phyloP scores from a whole-genome alignment of 441 rosid genomes.

The Biscutella laevigata region DNA sequence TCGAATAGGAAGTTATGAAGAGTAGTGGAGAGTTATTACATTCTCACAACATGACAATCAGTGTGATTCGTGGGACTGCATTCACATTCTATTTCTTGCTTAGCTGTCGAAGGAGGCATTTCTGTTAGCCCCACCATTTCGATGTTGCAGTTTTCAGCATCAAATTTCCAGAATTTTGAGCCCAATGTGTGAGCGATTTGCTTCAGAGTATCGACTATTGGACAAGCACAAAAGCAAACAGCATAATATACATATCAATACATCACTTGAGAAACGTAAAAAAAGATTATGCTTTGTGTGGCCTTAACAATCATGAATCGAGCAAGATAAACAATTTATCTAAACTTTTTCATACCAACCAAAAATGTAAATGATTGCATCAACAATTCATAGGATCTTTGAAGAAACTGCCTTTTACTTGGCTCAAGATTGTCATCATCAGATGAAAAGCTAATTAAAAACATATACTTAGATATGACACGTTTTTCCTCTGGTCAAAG shows the following conservation, averaged over 20 bases:
- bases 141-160: slow-evolving; percentile 42
- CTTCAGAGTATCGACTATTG: slow-evolving; percentile 48
- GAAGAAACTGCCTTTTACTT: neutral
- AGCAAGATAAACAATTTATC: neutral
- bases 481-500: neutral
- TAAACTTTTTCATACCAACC: neutral
- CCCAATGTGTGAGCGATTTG: slow-evolving; percentile 50
- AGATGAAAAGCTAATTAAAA: neutral
- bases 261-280: slow-evolving; percentile 9
- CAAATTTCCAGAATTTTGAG: slow-evolving; percentile 46
- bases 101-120: slow-evolving; percentile 28
- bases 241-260: neutral
- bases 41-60: slow-evolving; percentile 43
- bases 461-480: neutral
- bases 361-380: neutral
- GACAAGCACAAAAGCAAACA: slow-evolving; percentile 21
- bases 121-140: slow-evolving; percentile 40
- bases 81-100: slow-evolving; percentile 35
- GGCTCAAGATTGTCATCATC: neutral
- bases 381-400: neutral
- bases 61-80: slow-evolving; percentile 34
- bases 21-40: slow-evolving; percentile 31
- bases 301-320: neutral
- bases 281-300: neutral
- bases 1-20: neutral